Evolutionary conservation across 768 basidiomycete genomes (phyloP), one percentile per base, ranked within the genome.

Genomic region (Amanita molliuscula): DNA sequence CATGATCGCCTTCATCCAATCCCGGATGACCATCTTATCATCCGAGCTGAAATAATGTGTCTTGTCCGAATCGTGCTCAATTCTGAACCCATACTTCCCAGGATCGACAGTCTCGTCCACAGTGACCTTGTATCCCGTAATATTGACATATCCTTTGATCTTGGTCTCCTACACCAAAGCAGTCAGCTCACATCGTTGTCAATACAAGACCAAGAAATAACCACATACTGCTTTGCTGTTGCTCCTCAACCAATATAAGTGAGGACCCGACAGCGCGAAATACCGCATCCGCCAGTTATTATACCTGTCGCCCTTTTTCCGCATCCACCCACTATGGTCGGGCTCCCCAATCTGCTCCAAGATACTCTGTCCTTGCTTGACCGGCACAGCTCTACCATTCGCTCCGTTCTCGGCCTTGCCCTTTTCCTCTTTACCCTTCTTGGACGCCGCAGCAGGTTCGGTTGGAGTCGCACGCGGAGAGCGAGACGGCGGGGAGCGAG

Each of bases 1-100:
- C 91, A 98, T 97, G 56, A 99, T 80, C 6, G 94, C 91, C 70
- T 98, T 99, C 96, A 98, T 98, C 95, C 96, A 98, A 56, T 91
- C 91, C n/a, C 96, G 81, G 43, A 96, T 76, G 33, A 80, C 67
- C 0, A 68, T 59, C 65, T 91, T 89, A 60, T 97, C 93, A 20
- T 92, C 87, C 0, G 90, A 91, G 55, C 88, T 90, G 67, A 99
- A 99, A 61, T 66, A 90, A 63, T 98, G 92, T 1, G 86, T 73
- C 67, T 86, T 89, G 63, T 91, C 88, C 6, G 76, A 56, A 40
- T 92, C 89, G 57, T 97, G 94, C 28, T 94, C 79, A 54, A 98
- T 86, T 57, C 89, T 77, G 81, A 98, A 98, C 4, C 91, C 94
- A 66, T 95, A 98, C 58, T 84, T 79, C 11, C 95, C 95, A 20